phyloP scores from a whole-genome alignment of 164 flowering plant genomes.

The Buxus sempervirens region DNA sequence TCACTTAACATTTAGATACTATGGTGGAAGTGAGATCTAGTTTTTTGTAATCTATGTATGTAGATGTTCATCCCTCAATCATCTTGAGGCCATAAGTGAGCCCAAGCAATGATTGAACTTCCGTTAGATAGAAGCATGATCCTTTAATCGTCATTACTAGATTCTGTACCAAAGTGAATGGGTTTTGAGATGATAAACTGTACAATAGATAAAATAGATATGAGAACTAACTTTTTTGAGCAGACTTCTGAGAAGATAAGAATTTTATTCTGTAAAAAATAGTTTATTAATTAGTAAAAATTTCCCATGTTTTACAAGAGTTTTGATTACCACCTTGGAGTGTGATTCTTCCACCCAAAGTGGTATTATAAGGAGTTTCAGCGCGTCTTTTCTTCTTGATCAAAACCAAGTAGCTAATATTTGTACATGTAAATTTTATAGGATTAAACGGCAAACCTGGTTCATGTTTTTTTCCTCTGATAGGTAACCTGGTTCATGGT shows the following conservation, averaged over 20 bases:
- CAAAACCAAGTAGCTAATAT: background rate
- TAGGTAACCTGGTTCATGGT: no score
- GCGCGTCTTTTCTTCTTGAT: background rate
- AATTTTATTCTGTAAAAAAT: background rate
- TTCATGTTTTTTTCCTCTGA: no score
- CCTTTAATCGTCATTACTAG: background rate
- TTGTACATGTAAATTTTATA: background rate
- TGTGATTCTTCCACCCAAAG: background rate
- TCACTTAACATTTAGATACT: background rate
- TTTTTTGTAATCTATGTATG: background rate
- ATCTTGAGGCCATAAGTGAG: background rate
- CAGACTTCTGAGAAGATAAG: no score
- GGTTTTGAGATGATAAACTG: background rate
- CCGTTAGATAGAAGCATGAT: background rate
- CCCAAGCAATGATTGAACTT: background rate
- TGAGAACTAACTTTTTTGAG: no score
- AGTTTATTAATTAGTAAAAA: no score
- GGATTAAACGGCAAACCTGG: no score
- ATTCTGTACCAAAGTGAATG: background rate
- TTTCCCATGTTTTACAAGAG: background rate
- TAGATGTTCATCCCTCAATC: background rate
- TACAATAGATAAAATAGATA: no score
- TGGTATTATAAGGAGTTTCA: background rate
- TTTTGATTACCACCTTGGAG: background rate
- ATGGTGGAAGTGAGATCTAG: background rate